Conservation (phyloP, 1,284 basidiomycete species). For the Veloporphyrellus conicus region DNA sequence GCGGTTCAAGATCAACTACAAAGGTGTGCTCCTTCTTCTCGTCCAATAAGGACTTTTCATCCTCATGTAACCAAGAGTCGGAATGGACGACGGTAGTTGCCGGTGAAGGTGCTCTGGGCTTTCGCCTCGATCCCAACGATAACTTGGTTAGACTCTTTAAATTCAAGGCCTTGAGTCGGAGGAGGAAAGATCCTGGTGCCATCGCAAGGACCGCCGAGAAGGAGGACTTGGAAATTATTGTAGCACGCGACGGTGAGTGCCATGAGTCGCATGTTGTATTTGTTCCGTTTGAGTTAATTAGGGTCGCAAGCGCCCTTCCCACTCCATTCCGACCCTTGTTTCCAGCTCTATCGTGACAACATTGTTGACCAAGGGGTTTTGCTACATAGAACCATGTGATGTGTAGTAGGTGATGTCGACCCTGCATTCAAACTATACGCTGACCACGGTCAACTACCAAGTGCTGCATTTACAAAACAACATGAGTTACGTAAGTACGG, state of each 20-base stretch:
- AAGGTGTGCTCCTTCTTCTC: neutral
- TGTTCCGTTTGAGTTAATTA: neutral
- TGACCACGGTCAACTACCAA: too few species aligned
- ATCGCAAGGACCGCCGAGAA: neutral
- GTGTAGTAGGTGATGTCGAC: too few species aligned
- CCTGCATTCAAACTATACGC: too few species aligned
- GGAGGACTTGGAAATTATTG: neutral
- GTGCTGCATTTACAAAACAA: too few species aligned
- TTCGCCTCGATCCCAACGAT: constrained; percentile 1
- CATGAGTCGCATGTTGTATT: neutral
- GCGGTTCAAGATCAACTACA: constrained; percentile 1
- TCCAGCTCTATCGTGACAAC: too few species aligned
- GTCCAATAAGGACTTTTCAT: neutral
- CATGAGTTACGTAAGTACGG: too few species aligned
- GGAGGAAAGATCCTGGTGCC: neutral
- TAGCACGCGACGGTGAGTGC: neutral
- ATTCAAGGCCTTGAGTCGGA: neutral
- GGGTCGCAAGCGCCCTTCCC: neutral
- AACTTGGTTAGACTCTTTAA: neutral
- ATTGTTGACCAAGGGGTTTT: neutral
- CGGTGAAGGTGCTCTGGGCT: neutral
- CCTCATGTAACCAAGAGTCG: neutral
- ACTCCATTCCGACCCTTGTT: neutral
- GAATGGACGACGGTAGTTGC: neutral
- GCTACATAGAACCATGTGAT: neutral